Evolutionary conservation across 805 yeast species (phyloP).

Genomic region (Maudiozyma turicensis): DNA sequence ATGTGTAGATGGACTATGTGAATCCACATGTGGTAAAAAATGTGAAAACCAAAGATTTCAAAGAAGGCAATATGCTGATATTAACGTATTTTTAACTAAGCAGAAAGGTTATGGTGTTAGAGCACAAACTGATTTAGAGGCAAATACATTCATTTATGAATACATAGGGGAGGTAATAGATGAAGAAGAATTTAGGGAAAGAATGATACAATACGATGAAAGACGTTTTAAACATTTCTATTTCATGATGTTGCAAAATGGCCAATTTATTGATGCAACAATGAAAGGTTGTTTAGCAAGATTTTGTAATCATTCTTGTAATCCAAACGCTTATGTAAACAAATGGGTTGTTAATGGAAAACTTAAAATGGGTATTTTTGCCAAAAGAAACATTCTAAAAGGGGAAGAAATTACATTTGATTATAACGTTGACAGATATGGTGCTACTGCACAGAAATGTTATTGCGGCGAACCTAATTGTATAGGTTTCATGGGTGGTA

Average conservation of each 20-base stretch:
- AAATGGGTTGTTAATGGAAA: slow-evolving; percentile 95
- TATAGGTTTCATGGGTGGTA: slow-evolving; percentile 90
- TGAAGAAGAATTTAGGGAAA: slow-evolving; percentile 58
- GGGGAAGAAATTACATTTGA: slow-evolving; percentile 83
- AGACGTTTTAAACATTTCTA: slow-evolving; percentile 72
- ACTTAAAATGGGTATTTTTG: slow-evolving; percentile 88
- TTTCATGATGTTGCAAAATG: slow-evolving; percentile 91
- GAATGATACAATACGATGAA: slow-evolving; percentile 67
- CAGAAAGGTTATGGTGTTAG: slow-evolving; percentile 85
- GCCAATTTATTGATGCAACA: slow-evolving; percentile 93
- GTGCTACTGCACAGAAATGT: slow-evolving; percentile 89
- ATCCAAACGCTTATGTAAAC: slow-evolving; percentile 89
- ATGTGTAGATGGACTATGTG: slow-evolving; percentile 61
- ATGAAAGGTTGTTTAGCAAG: slow-evolving; percentile 80
- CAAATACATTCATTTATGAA: slow-evolving; percentile 74
- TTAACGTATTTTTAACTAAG: slow-evolving; percentile 78
- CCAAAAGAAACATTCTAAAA: slow-evolving; percentile 54
- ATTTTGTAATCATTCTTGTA: slow-evolving; percentile 91
- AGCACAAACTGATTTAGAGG: slow-evolving; percentile 48
- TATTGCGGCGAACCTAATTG: slow-evolving; percentile 91
- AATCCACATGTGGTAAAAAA: slow-evolving; percentile 52
- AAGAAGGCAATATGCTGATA: slow-evolving; percentile 55
- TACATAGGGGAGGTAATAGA: slow-evolving; percentile 91
- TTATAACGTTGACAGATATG: slow-evolving; percentile 92
- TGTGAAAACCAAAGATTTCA: slow-evolving; percentile 91